Conservation (phyloP, 768 basidiomycete species). For the Cystobasidium onofrii region DNA sequence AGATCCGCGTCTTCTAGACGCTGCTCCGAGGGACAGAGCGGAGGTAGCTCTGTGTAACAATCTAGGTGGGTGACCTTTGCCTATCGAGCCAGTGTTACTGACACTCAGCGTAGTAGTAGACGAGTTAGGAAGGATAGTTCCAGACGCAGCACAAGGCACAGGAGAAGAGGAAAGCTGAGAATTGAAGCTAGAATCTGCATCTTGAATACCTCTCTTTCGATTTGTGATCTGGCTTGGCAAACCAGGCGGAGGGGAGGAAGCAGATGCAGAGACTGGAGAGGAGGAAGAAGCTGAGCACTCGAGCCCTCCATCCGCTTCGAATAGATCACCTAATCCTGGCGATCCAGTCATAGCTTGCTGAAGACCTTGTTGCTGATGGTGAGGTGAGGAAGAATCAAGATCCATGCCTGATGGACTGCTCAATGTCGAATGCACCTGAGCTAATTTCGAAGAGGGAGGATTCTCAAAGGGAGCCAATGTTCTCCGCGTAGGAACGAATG, state of each 20-base stretch:
- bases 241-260: not conserved
- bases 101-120: not conserved
- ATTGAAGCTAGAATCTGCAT: conserved; percentile 24
- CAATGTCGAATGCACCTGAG: not conserved
- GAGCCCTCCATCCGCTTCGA: not conserved
- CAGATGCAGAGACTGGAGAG: not conserved
- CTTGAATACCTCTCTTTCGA: conserved; percentile 21
- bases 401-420: conserved; percentile 11
- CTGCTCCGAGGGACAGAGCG: not conserved
- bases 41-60: conserved; percentile 22
- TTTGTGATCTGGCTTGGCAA: conserved; percentile 5
- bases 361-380: not conserved
- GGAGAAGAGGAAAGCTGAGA: conserved; percentile 6
- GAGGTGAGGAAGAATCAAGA: not conserved
- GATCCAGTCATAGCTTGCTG: conserved; percentile 3
- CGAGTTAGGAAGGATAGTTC: not conserved
- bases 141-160: not conserved
- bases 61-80: not conserved
- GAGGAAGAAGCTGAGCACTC: not conserved
- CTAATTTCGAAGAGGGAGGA: not conserved
- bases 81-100: not conserved
- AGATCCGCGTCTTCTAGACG: conserved; percentile 8
- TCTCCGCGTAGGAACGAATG: conserved; percentile 7
- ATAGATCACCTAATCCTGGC: conserved; percentile 21
- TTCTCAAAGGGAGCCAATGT: not conserved